Base-by-base conservation (phyloP, 139 green algal species). In the Coelastrella sp. region DNA sequence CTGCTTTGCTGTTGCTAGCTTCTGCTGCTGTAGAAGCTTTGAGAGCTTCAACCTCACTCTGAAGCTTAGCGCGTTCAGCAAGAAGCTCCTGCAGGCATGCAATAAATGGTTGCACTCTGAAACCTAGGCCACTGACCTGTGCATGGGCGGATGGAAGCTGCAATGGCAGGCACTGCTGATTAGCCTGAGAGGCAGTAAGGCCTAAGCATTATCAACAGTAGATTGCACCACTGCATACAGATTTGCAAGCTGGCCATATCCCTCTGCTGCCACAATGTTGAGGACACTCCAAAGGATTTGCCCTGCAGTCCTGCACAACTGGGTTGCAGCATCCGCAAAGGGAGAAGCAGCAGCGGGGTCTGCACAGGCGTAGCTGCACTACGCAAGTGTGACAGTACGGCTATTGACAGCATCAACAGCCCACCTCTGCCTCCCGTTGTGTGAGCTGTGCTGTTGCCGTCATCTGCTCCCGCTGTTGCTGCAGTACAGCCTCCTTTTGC, bases 401-500 rank as follows among this genome's bases (percentile, higher is more conserved):
- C 32, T 47, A 47, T 0, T 47, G 32, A 47, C 32, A 47, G 32
- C 32, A 47, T 2, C 0, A 1, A 2, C 32, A 5, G 19, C 80
- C 16, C 17, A 88, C 83, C 83, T 88, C 83, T 80, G 83, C 83
- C 58, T 88, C 83, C 17, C 20, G 47, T 54, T 88, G 83, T 22
- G 83, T 88, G 8, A 88, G 83, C 83, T 88, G 83, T 13, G 83
- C 83, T 8, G 83, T 66, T 20, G 87, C 87, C 23, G 78, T 65
- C 87, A 87, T 74, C 65, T 91, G 60, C 78, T 91, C 86, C 22
- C 64, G 61, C 57, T 89, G 71, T 71, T 89, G 71, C 56, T 83
- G 56, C 71, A 89, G 10, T 23, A 57, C 5, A 17, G 60, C 16
- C 85, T 90, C 74, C 71, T 23, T 84, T 8, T 83, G 73, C 5